These are phyloP conservation scores for Spinellus fusiger DNA, from an alignment of 192 early-diverging fungal species.

Conservation along the genomic window DNA sequence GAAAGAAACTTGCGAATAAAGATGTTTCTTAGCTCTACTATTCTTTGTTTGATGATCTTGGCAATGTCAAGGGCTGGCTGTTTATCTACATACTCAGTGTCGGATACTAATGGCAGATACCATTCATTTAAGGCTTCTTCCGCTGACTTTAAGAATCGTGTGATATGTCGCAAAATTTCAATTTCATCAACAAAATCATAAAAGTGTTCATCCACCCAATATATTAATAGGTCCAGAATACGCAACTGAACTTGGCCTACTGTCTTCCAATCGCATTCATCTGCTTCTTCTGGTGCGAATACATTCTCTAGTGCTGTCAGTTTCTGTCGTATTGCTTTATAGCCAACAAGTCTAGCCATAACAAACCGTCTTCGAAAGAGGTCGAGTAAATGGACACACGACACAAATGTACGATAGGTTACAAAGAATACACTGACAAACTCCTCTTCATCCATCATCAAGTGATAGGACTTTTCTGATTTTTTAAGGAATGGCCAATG, in stretches of 20 bases:
- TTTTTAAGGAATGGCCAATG: conserved; percentile 11
- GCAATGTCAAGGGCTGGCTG: background rate
- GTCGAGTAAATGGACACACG: conserved; percentile 31
- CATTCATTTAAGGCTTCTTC: conserved; percentile 9
- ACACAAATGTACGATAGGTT: conserved; percentile 61
- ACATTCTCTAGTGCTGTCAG: conserved; percentile 1
- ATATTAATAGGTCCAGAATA: conserved; percentile 50
- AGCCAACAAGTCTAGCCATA: conserved; percentile 23
- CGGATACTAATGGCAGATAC: background rate
- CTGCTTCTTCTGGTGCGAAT: background rate
- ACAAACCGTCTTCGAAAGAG: conserved; percentile 33
- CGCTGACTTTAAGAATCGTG: conserved; percentile 2
- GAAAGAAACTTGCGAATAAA: conserved; percentile 10
- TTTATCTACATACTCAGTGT: background rate
- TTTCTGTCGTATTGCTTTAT: background rate
- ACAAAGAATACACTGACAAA: conserved; percentile 54
- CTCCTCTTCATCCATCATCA: conserved; percentile 30
- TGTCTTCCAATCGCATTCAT: conserved; percentile 27
- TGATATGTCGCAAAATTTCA: conserved; percentile 10
- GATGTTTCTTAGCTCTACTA: background rate
- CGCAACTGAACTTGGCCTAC: conserved; percentile 32
- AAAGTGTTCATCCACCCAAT: conserved; percentile 56
- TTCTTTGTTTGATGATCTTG: background rate
- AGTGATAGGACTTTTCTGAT: background rate
- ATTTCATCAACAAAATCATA: conserved; percentile 60